Evolutionary conservation across 345 rosid genomes (phyloP).

Genomic region (Schrenkiella parvula): DNA sequence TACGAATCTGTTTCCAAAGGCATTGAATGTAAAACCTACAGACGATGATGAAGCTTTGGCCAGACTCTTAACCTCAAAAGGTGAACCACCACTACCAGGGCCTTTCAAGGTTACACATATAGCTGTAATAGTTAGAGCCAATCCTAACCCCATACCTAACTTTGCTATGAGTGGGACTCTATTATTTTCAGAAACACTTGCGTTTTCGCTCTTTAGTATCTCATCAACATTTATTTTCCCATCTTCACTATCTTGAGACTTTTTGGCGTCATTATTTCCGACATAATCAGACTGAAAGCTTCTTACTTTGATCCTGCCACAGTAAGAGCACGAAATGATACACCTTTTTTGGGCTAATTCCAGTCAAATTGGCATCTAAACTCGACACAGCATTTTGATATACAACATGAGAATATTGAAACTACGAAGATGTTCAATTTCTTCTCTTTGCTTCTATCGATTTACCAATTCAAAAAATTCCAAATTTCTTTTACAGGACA

Average conservation of each 20-base stretch:
- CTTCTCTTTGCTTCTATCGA: neutral
- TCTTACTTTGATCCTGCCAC: slow-evolving; percentile 38
- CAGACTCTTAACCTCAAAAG: slow-evolving; percentile 48
- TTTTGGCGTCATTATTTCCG: slow-evolving; percentile 32
- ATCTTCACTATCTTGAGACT: slow-evolving; percentile 29
- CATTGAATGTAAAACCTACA: slow-evolving; percentile 61
- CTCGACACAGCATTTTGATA: neutral
- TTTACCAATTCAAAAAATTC: neutral
- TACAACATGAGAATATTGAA: neutral
- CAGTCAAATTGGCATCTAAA: neutral
- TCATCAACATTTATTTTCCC: slow-evolving; percentile 26
- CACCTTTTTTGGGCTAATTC: neutral
- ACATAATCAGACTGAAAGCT: slow-evolving; percentile 33
- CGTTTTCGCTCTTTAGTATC: slow-evolving; percentile 14
- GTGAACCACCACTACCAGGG: slow-evolving; percentile 46
- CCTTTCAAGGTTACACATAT: slow-evolving; percentile 38
- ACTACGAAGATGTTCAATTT: neutral
- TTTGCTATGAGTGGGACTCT: slow-evolving; percentile 51
- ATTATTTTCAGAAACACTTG: neutral
- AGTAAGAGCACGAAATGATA: neutral
- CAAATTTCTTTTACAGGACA: neutral
- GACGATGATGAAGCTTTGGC: slow-evolving; percentile 50
- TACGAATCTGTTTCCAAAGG: slow-evolving; percentile 63
- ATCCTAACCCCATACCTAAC: slow-evolving; percentile 49
- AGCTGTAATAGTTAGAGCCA: slow-evolving; percentile 52